Conservation (phyloP, 345 rosid species). For the Lepidium didymum region DNA sequence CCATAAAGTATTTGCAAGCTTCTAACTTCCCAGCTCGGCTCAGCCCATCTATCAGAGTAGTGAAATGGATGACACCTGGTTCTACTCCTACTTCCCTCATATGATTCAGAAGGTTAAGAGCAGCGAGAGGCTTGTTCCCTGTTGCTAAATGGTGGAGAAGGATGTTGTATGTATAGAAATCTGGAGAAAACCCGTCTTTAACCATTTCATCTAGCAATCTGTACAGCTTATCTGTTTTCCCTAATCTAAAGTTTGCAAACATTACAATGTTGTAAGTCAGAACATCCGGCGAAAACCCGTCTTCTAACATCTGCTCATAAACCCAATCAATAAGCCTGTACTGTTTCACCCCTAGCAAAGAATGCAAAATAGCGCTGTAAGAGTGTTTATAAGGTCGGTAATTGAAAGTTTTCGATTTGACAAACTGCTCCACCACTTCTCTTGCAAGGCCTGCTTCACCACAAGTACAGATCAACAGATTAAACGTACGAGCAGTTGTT, state of each 20-base stretch:
- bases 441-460: slow-evolving; percentile 68
- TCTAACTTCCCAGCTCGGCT: slow-evolving; percentile 88
- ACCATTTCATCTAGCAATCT: slow-evolving; percentile 77
- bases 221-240: slow-evolving; percentile 53
- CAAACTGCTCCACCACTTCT: slow-evolving; percentile 68
- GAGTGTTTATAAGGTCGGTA: slow-evolving; percentile 77
- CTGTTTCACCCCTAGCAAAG: slow-evolving; percentile 45
- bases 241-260: slow-evolving; percentile 71
- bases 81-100: slow-evolving; percentile 67
- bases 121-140: slow-evolving; percentile 73
- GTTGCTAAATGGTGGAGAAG: slow-evolving; percentile 78
- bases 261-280: slow-evolving; percentile 64
- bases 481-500: slow-evolving; percentile 71
- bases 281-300: slow-evolving; percentile 53
- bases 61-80: slow-evolving; percentile 67
- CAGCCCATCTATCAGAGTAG: slow-evolving; percentile 80
- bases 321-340: slow-evolving; percentile 92
- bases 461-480: slow-evolving; percentile 68
- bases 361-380: slow-evolving; percentile 63
- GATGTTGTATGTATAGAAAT: slow-evolving; percentile 73
- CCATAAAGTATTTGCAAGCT: slow-evolving; percentile 70
- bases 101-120: slow-evolving; percentile 62
- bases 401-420: slow-evolving; percentile 66
- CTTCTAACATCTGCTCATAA: slow-evolving; percentile 60
- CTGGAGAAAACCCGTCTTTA: slow-evolving; percentile 56